Base-by-base conservation (phyloP, 768 basidiomycete species). In the Kwoniella newhampshirensis region DNA sequence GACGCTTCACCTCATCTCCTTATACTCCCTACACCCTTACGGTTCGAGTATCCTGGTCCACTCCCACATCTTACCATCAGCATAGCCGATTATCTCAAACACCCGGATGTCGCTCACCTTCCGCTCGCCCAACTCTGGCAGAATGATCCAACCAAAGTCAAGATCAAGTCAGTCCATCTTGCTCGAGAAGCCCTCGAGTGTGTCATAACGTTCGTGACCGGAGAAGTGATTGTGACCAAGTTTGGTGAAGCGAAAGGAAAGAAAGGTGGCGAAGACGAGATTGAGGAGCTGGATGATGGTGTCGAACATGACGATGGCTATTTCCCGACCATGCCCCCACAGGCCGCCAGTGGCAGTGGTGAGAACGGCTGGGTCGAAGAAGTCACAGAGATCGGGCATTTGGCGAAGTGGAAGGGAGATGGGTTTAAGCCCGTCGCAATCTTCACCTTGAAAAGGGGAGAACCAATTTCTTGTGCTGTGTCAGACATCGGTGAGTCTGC, bases 1-100 rank as follows among this genome's bases (percentile, higher is more conserved):
- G 90, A 94, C 72, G 74, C 86, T 39, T 89, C 88, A 51, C 81
- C 84, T 3, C 85, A 87, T 53, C 54, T 76, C 26, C 79, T 90
- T 1, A 77, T 89, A 2, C 77, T 83, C 5, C 79, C 80, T 3
- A 78, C 79, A 9, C 83, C 86, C 3, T 72, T 89, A 1, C 76
- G 81, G 23, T 78, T 81, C 51, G 80, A 84, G 54, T 91, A 84
- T 65, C 90, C 91, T 0, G 79, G 80, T n/a, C 77, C 82, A 1
- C 78, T 89, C 8, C 81, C 82, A 4, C 78, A 81, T 17, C 80
- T 90, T 23, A 85, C 81, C 2, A 82, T 91, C 47, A 81, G 86
- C 36, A 65, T 89, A 8, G 76, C 79, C 25, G 64, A 77, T 8
- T 62, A 84, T n/a, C 76, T 87, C 15, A 72, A 78, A 8, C 66